Evolutionary conservation across 176 grass and related monocot genomes (phyloP).

Genomic region (Themeda triandra): DNA sequence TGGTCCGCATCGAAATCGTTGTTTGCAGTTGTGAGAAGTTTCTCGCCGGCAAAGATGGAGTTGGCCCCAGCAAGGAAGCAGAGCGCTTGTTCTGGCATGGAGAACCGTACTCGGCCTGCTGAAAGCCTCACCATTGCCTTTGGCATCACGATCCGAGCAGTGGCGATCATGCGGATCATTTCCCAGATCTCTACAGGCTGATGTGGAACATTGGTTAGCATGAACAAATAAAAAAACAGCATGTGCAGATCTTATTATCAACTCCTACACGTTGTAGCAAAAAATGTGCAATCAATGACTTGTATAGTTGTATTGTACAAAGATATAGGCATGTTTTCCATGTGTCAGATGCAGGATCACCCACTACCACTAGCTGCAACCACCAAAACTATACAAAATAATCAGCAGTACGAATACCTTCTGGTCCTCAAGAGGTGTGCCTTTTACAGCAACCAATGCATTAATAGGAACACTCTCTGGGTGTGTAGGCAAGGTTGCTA

Average conservation of each 20-base stretch:
- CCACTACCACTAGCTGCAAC: not conserved
- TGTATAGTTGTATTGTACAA: not conserved
- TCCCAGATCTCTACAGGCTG: constrained; percentile 98
- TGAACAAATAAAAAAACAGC: not conserved
- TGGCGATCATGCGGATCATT: constrained; percentile 97
- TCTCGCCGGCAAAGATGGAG: constrained; percentile 88
- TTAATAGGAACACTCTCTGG: constrained; percentile 98
- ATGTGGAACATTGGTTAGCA: constrained; percentile 22
- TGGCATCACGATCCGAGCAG: constrained; percentile 88
- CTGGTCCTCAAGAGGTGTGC: constrained; percentile 93
- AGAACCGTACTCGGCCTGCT: constrained; percentile 83
- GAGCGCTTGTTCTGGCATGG: constrained; percentile 87
- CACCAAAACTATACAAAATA: not conserved
- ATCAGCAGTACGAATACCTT: constrained; percentile 48
- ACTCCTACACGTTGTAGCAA: not conserved
- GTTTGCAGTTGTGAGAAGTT: constrained; percentile 73
- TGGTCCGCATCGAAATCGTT: constrained; percentile 86
- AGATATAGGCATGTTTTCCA: not conserved
- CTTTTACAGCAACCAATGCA: constrained; percentile 92
- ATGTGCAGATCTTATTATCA: not conserved
- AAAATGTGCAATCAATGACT: not conserved
- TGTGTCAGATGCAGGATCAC: not conserved
- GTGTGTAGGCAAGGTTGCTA: constrained; percentile 82
- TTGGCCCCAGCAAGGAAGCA: constrained; percentile 95
- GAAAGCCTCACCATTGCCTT: constrained; percentile 96